Evolutionary conservation across 192 early-diverging fungal species (phyloP).

Genomic region (Funneliformis geosporum): DNA sequence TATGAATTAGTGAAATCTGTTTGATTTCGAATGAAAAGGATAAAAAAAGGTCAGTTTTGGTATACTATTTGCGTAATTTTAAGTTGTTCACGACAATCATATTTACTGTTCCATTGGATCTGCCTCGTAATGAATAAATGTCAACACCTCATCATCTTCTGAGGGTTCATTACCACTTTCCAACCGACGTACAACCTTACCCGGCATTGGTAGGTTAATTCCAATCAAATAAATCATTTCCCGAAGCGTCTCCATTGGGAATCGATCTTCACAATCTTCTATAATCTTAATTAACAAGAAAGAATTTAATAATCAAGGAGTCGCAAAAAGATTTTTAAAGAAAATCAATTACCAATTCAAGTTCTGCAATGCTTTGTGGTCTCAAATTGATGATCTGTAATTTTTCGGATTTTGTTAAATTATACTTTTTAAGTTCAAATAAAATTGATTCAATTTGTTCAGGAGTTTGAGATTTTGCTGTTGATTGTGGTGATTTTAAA

Average conservation of each 20-base stretch:
- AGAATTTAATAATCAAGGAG: background rate
- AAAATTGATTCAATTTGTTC: slow-evolving; percentile 21
- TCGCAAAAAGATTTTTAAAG: background rate
- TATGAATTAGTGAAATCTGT: too few species aligned
- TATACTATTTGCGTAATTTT: too few species aligned
- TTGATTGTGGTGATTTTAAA: slow-evolving; percentile 4
- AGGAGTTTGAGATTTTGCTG: slow-evolving; percentile 16
- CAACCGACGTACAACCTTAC: slow-evolving; percentile 11
- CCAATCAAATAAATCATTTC: slow-evolving; percentile 19
- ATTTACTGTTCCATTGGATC: too few species aligned
- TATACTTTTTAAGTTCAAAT: slow-evolving; percentile 11
- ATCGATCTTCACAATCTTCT: slow-evolving; percentile 30
- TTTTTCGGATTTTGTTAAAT: slow-evolving; percentile 21
- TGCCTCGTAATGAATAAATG: slow-evolving; percentile 21
- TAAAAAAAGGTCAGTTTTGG: too few species aligned
- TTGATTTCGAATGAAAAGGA: too few species aligned
- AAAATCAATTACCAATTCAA: slow-evolving; percentile 5
- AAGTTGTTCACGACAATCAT: too few species aligned
- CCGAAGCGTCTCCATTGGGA: background rate
- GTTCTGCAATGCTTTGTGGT: slow-evolving; percentile 12
- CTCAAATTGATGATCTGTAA: slow-evolving; percentile 25
- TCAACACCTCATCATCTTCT: background rate
- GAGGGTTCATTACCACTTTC: background rate
- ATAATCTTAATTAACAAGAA: slow-evolving; percentile 5
- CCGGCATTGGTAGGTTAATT: slow-evolving; percentile 3